Conservation (phyloP, 345 rosid species). For the Salix viminalis region DNA sequence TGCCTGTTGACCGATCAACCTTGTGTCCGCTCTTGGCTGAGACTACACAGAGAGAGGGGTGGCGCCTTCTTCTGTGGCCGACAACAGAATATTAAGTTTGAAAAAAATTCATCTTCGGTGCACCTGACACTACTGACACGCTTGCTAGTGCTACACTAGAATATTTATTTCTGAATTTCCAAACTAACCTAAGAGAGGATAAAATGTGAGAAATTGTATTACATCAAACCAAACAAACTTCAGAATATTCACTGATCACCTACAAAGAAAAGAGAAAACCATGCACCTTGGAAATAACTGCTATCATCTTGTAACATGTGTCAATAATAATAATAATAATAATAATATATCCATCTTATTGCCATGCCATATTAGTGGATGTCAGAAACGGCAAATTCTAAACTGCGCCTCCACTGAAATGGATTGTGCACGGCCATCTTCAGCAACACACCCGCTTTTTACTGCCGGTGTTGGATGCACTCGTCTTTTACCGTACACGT, state of each 20-base stretch:
- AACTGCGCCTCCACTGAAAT: neutral
- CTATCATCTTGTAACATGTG: too few relatives aligned
- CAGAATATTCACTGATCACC: too few relatives aligned
- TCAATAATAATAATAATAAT: too few relatives aligned
- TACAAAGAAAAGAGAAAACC: too few relatives aligned
- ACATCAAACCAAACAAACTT: too few relatives aligned
- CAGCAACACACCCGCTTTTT: neutral
- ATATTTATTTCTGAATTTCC: too few relatives aligned
- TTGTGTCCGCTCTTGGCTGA: neutral
- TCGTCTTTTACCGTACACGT: slow-evolving; percentile 26
- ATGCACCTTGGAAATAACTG: too few relatives aligned
- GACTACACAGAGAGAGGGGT: neutral
- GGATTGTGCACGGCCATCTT: neutral
- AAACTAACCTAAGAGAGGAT: too few relatives aligned
- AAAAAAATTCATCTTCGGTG: neutral
- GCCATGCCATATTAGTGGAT: neutral
- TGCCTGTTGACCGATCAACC: slow-evolving; percentile 28
- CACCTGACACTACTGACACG: neutral
- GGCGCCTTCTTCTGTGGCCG: slow-evolving; percentile 28
- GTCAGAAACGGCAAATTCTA: neutral
- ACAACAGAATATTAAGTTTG: slow-evolving; percentile 25
- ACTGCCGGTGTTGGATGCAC: neutral
- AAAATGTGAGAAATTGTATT: too few relatives aligned
- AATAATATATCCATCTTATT: neutral
- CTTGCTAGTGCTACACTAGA: neutral